Conservation (phyloP, 2,329 filamentous ascomycete genomes). For the Lachnellula subtilissima region DNA sequence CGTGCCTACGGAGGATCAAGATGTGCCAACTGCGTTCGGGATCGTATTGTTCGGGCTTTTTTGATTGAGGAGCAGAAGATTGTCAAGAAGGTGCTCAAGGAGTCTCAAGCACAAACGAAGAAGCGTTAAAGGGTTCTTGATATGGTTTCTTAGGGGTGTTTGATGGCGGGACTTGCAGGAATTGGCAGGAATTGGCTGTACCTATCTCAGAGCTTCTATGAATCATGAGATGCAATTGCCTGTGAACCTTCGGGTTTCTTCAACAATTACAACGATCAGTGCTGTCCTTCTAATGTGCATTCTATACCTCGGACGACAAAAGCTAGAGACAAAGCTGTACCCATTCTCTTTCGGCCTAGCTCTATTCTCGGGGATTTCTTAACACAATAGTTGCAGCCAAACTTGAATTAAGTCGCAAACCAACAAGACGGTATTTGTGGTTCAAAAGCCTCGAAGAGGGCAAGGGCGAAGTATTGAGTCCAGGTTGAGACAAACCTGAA, state of each 20-base stretch:
- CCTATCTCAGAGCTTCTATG: constrained; percentile 29
- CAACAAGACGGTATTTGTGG: too few species aligned
- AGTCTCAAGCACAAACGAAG: constrained; percentile 74
- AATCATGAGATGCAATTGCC: constrained; percentile 28
- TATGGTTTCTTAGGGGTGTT: constrained; percentile 32
- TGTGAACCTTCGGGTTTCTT: constrained; percentile 4
- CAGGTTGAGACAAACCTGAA: too few species aligned
- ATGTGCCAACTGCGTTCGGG: constrained; percentile 98
- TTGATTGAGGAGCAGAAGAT: constrained; percentile 99
- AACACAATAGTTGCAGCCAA: too few species aligned
- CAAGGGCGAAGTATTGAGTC: too few species aligned
- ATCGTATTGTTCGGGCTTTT: constrained; percentile 97
- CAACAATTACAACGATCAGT: background rate
- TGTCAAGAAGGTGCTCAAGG: constrained; percentile 99
- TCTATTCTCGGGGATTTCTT: too few species aligned
- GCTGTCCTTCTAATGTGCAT: background rate
- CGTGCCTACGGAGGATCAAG: constrained; percentile 97
- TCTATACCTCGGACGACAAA: background rate
- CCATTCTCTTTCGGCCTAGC: too few species aligned
- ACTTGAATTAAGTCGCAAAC: too few species aligned
- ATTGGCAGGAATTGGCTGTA: constrained; percentile 32
- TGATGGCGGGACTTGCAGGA: constrained; percentile 31
- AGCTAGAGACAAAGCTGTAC: background rate
- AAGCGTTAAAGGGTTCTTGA: constrained; percentile 30
- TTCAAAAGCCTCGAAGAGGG: too few species aligned